Evolutionary conservation across 345 rosid genomes (phyloP).

Genomic region (Syzygium oleosum): DNA sequence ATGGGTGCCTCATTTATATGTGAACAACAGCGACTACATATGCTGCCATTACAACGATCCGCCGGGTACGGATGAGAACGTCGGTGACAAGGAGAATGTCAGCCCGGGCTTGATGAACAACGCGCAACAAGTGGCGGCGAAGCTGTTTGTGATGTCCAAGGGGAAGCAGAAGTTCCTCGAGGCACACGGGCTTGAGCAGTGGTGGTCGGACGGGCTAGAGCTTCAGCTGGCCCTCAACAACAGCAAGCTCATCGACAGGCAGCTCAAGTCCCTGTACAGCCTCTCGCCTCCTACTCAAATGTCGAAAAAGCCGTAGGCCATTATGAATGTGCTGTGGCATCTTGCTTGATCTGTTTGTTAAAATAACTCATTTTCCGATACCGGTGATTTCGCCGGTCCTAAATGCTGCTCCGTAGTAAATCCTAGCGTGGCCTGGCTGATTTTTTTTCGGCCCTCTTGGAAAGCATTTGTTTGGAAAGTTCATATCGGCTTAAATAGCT

Average conservation of each 20-base stretch:
- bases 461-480: not conserved
- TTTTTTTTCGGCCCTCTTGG: not conserved
- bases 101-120: constrained; percentile 12
- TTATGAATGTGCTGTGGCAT: not conserved
- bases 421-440: not conserved
- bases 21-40: constrained; percentile 84
- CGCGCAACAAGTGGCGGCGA: constrained; percentile 55
- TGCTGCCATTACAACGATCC: constrained; percentile 72
- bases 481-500: no score
- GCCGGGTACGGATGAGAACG: constrained; percentile 24
- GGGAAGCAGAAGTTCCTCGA: constrained; percentile 91
- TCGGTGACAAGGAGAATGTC: constrained; percentile 45
- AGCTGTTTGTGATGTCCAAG: constrained; percentile 85
- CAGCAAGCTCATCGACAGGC: constrained; percentile 80
- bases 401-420: not conserved
- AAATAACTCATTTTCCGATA: not conserved
- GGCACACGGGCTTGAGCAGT: constrained; percentile 92
- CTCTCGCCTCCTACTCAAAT: constrained; percentile 26
- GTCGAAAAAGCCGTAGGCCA: constrained; percentile 4
- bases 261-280: constrained; percentile 74
- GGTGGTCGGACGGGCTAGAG: constrained; percentile 94
- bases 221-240: constrained; percentile 59
- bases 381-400: not conserved
- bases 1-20: constrained; percentile 88
- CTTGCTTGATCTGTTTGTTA: not conserved